A percentile compares a stretch with the other conserved stretches of the same genome.
These are phyloP conservation scores for Castanospermum australe DNA, from an alignment of 306 rosid species.

Conservation along the genomic window DNA sequence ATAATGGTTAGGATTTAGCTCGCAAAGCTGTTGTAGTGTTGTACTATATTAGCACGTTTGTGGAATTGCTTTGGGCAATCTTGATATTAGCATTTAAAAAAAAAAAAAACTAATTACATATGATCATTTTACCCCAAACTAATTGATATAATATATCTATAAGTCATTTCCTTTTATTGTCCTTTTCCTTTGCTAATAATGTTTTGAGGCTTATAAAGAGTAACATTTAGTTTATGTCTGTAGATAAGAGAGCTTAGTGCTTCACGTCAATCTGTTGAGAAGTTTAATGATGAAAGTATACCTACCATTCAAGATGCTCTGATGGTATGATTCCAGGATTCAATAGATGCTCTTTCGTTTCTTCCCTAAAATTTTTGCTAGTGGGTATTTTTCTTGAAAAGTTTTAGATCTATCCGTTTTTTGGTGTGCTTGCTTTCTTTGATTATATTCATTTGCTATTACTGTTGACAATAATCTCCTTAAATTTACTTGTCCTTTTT, in stretches of 20 bases:
- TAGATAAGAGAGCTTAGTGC: slow-evolving; percentile 70
- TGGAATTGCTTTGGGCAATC: not conserved
- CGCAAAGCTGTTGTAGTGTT: not conserved
- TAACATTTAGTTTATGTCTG: slow-evolving; percentile 42
- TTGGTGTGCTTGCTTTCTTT: not conserved
- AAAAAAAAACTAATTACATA: not conserved
- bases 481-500: not conserved
- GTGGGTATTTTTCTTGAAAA: not conserved
- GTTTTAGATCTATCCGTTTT: not conserved
- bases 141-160: not conserved
- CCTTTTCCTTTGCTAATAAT: not conserved
- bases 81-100: not conserved
- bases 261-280: slow-evolving; percentile 37
- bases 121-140: not conserved
- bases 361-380: not conserved
- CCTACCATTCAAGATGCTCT: slow-evolving; percentile 79
- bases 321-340: slow-evolving; percentile 42
- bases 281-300: slow-evolving; percentile 51
- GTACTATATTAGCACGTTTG: not conserved
- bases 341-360: not conserved
- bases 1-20: not conserved
- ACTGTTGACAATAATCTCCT: not conserved
- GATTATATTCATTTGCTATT: not conserved
- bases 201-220: not conserved
- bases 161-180: not conserved